phyloP scores from a whole-genome alignment of 2,329 filamentous ascomycete genomes.

The Epichloe glyceriae region DNA sequence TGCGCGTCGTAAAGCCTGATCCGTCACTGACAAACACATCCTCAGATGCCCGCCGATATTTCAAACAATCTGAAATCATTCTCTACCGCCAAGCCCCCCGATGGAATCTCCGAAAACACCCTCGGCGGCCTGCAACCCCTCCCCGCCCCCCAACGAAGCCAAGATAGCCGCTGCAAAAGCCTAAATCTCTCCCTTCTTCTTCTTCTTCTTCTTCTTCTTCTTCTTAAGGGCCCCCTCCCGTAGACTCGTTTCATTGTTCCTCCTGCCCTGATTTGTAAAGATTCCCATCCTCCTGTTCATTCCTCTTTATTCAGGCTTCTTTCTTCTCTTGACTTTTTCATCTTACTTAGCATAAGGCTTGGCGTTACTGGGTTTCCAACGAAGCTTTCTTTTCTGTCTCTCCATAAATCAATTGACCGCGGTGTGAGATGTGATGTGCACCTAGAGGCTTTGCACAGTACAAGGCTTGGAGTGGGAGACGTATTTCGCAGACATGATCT shows the following conservation, averaged over 20 bases:
- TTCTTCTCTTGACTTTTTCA: slow-evolving; percentile 8
- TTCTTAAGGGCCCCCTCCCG: not conserved
- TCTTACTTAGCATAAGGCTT: slow-evolving; percentile 23
- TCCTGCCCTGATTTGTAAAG: not conserved
- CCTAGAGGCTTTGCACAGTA: not conserved
- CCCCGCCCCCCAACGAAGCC: slow-evolving; percentile 29
- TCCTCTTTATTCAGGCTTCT: not conserved
- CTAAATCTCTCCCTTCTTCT: not conserved
- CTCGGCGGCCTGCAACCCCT: slow-evolving; percentile 26
- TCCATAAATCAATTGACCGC: not conserved
- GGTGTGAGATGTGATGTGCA: too few relatives aligned
- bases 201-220: not conserved
- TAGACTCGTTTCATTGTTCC: not conserved
- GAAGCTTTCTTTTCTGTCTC: not conserved
- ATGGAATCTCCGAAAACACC: slow-evolving; percentile 25
- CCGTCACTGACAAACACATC: not conserved
- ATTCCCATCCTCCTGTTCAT: not conserved
- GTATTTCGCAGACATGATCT: not conserved
- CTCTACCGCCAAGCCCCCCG: slow-evolving; percentile 70
- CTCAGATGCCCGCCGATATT: slow-evolving; percentile 84
- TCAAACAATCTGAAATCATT: slow-evolving; percentile 98
- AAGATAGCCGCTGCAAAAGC: slow-evolving; percentile 28
- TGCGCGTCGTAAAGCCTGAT: too few relatives aligned
- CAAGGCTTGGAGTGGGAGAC: not conserved
- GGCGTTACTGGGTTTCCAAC: slow-evolving; percentile 22